Conservation (phyloP, 305 asterid genomes). For the Stenogyne calaminthoides region DNA sequence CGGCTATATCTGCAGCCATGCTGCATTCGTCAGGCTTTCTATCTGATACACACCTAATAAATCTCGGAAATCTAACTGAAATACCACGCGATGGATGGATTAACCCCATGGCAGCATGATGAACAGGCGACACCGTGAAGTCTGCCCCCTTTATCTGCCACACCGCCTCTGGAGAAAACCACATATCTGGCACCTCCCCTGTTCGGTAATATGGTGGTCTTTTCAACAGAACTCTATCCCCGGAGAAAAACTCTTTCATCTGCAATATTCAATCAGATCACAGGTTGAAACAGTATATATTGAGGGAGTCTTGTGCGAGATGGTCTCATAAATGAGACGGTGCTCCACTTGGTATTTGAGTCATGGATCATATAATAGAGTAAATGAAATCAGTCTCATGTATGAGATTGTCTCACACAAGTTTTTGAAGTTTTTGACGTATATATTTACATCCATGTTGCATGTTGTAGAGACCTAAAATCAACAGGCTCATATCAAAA, state of each 20-base stretch:
- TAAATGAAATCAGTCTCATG: no score
- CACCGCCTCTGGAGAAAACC: constrained; percentile 80
- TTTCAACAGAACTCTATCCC: constrained; percentile 55
- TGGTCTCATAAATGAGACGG: no score
- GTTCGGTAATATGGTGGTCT: constrained; percentile 78
- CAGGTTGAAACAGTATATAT: not conserved
- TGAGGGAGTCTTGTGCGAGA: no score
- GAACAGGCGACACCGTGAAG: constrained; percentile 76
- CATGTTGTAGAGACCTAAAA: no score
- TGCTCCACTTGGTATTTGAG: no score
- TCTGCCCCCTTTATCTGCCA: constrained; percentile 93
- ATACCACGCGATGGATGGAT: constrained; percentile 86
- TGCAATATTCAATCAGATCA: constrained; percentile 34
- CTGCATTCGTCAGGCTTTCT: constrained; percentile 86
- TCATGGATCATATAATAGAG: no score
- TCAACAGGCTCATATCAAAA: not conserved
- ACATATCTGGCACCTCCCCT: constrained; percentile 76
- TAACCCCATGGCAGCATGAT: constrained; percentile 78
- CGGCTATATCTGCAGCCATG: constrained; percentile 68
- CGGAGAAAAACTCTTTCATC: constrained; percentile 76
- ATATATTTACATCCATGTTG: no score
- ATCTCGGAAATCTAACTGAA: constrained; percentile 83
- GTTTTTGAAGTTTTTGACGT: no score
- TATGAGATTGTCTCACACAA: no score
- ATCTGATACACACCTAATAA: constrained; percentile 52